A percentile compares a stretch with the other conserved stretches of the same genome.
Conservation (phyloP, 176 grass and related monocot genomes). For the Carex parvula region DNA sequence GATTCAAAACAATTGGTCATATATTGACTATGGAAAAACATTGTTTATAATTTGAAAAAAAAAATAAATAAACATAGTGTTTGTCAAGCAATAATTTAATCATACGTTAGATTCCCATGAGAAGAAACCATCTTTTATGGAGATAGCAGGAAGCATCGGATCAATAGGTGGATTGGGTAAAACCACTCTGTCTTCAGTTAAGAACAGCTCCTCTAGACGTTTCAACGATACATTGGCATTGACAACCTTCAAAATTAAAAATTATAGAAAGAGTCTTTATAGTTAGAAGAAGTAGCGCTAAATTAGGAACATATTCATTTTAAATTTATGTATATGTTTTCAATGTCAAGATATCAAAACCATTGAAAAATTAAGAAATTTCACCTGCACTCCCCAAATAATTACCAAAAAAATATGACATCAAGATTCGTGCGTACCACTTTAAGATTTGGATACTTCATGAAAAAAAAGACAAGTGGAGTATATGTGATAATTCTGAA, state of each 20-base stretch:
- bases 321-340: background rate
- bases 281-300: background rate
- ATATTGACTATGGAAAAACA: background rate
- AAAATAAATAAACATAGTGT: background rate
- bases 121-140: conserved; percentile 91
- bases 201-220: conserved; percentile 79
- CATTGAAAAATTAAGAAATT: background rate
- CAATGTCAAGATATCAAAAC: background rate
- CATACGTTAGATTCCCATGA: conserved; percentile 84
- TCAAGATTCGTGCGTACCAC: too few species aligned
- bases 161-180: conserved; percentile 80
- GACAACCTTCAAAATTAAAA: conserved; percentile 64
- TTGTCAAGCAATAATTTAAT: conserved; percentile 14
- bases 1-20: background rate
- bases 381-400: background rate
- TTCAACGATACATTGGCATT: conserved; percentile 92
- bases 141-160: conserved; percentile 66
- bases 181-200: conserved; percentile 82
- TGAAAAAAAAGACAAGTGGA: background rate
- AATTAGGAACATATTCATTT: background rate
- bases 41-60: background rate
- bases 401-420: background rate
- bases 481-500: background rate
- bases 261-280: background rate
- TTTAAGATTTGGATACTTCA: background rate